Evolutionary conservation across 257 asterid genomes (phyloP), one percentile per base, ranked within the genome.

Genomic region (Solanum commersonii): DNA sequence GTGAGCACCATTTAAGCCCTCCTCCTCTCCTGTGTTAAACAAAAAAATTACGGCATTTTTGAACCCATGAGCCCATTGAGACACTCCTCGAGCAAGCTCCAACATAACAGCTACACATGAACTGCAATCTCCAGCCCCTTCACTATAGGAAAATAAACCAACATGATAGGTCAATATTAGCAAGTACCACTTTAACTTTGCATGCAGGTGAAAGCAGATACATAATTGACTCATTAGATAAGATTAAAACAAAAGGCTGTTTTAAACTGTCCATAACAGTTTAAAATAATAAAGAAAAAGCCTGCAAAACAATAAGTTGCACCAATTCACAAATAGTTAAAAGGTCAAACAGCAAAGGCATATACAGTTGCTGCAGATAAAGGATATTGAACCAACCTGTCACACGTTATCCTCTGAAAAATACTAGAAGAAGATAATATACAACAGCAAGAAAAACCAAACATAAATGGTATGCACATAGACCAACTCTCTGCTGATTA

Each of bases 81-180:
- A 96, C 89, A 94, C 91, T 89, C 98, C 99, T 72, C 99, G 96
- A 86, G 99, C 98, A 94, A 97, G 99, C 94, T 97, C 99, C 84
- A 96, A 92, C 99, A 97, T 97, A 86, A 97, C 99, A 73, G 98
- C 94, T 87, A 97, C 96, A 87, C 99, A 96, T 67, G 99, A 97
- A 89, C 98, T 96, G 94, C 99, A 96, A 90, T 97, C 99, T 63
- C 99, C 99, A 87, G 99, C 99, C 84, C 99, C 99, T 94, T 95
- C 99, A 89, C 99, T 97, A 91, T 84, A 90, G 63, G 37, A 89
- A 86, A 86, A 46, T 44, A 15, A 44, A 22, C 67, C 65, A 44
- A 79, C 35, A 79, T 42, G 63, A 44, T 79, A 25, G 84, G 65
- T 35, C 84, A 79, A 79, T 16, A 42, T 79, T 44, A 44, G 67